Evolutionary conservation across 192 early-diverging fungal genomes (phyloP), one percentile per base, ranked within the genome.

Genomic region (Podochytrium sp.): DNA sequence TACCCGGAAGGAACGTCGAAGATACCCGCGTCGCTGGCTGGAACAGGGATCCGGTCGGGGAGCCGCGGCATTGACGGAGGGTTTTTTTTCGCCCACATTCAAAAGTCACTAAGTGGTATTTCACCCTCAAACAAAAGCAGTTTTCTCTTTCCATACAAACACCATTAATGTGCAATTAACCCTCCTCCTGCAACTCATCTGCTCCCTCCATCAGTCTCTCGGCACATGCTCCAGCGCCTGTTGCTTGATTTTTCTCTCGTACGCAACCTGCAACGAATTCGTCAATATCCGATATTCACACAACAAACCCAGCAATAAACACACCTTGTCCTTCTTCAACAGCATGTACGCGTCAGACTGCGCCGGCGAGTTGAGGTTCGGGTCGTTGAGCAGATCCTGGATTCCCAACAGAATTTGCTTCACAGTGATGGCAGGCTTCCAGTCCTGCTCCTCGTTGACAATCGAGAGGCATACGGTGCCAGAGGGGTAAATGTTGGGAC

Each of bases 401-500:
- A 99, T 92, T 43, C 97, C 97, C 25, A 97, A 82, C 41, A 99
- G 78, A 69, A 99, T 96, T 89, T 99, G 96, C 66, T 99, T 99
- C 60, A 99, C 83, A 3, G 94, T 97, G 65, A 99, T 96, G 23
- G 93, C 91, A 0, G 80, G 81, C 68, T 85, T 83, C 81, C 81
- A 85, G 65, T 84, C 96, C 68, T 98, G 91, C 20, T 98, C 95
- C 52, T 94, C 95, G 70, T 97, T 96, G 59, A 99, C 79, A 73
- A 99, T 99, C 0, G 95, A 96, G 50, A 99, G 82, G 66, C 97
- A 99, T 25, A 99, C 95, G 2, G 96, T 98, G 65, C 97, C 97
- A 2, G 94, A 96, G 23, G 97, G 97, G 72, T 97, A 99, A 27
- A 99, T 90, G 74, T 99, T 99, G 2, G 96, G 96, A 76, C 69